phyloP scores from a whole-genome alignment of 2,329 filamentous ascomycete species.

The Alternaria arbusti region DNA sequence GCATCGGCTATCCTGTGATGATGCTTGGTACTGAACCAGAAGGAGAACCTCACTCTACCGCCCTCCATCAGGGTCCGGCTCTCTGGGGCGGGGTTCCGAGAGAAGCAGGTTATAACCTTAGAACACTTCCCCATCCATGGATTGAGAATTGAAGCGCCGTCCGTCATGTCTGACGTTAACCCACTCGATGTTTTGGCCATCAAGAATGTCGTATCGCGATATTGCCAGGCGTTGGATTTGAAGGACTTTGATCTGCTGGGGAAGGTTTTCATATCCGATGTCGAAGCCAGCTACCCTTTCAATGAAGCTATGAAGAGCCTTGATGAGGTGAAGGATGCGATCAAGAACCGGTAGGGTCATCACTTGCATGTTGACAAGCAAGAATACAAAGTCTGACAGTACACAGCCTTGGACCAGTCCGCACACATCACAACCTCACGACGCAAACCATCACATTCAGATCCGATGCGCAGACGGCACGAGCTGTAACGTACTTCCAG shows the following conservation, averaged over 20 bases:
- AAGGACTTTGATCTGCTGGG: constrained; percentile 49
- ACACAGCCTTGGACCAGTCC: constrained; percentile 48
- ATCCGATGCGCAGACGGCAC: constrained; percentile 38
- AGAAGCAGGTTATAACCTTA: constrained; percentile 5
- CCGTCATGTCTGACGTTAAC: constrained; percentile 24
- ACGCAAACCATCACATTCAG: constrained; percentile 50
- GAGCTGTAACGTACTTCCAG: constrained; percentile 51
- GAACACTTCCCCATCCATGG: neutral
- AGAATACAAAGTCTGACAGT: neutral
- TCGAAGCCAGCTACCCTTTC: constrained; percentile 51
- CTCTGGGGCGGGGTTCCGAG: constrained; percentile 14
- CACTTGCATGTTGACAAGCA: neutral
- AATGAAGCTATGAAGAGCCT: constrained; percentile 43
- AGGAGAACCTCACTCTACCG: neutral
- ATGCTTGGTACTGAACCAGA: neutral
- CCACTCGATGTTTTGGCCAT: constrained; percentile 47
- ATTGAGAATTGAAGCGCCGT: neutral
- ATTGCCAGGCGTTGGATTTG: constrained; percentile 54
- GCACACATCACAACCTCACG: constrained; percentile 53
- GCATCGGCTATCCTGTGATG: neutral
- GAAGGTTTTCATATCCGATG: constrained; percentile 51
- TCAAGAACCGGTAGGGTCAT: constrained; percentile 39
- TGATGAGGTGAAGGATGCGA: constrained; percentile 40
- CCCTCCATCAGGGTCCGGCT: neutral
- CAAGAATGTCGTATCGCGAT: constrained; percentile 50